Evolutionary conservation across 1,139 yeast genomes (phyloP), one percentile per base, ranked within the genome.

Genomic region (Maudiozyma humilis): DNA sequence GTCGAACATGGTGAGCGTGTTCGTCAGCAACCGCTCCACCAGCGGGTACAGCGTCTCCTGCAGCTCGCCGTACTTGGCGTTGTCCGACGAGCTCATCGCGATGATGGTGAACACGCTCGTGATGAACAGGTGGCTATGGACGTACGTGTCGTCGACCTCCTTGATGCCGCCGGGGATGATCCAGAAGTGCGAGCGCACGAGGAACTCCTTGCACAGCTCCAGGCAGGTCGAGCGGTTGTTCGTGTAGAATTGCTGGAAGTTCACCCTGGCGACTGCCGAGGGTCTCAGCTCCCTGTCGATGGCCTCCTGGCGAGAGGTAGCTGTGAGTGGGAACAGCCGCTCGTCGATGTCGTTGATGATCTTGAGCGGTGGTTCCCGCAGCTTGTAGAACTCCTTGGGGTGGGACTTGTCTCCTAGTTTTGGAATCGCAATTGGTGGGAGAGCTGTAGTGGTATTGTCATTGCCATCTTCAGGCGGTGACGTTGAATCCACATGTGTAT

Each of bases 121-220:
- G 25, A 72, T 73, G 46, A 74, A 72, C 3, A 76, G 72, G 53
- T 73, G 76, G 31, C 65, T 62, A 18, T 60, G 49, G 3, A 71
- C 77, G 51, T 71, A 74, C 5, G 60, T 60, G 37, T 65, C 54
- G 37, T 69, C 64, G 8, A 74, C 66, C 30, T 63, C 66, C 36
- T 66, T 71, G 14, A 73, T 65, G 3, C 78, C 78, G 10, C 78
- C 78, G 1, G 79, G 79, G 5, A 73, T 70, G 38, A 73, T 73
- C 76, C 77, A 74, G 52, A 71, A 72, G 53, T 73, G 77, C 1
- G 78, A 71, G 35, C 67, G 67, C 18, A 65, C 68, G 29, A 74
- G 53, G 47, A 73, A 74, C 27, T 69, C 67, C 44, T 66, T 63
- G 0, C 73, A 68, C 14, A 73, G 50, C 35, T 60, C 56, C n/a